Conservation (phyloP, 345 rosid genomes). For the Corchorus olitorius region DNA sequence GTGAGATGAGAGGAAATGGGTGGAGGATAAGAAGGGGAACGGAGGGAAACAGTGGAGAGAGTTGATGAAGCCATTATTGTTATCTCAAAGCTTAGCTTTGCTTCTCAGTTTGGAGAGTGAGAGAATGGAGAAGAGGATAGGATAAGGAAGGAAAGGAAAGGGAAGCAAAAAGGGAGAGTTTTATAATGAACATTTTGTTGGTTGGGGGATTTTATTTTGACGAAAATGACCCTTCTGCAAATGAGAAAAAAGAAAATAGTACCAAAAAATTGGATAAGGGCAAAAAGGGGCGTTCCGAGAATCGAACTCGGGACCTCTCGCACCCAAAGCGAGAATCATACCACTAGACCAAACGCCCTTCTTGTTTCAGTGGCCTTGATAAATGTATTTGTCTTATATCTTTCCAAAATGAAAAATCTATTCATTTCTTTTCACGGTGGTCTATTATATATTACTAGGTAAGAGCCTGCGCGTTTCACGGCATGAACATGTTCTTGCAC, state of each 20-base stretch:
- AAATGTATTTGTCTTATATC: too few species aligned
- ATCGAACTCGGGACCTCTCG: constrained; percentile 79
- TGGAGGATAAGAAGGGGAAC: constrained; percentile 33
- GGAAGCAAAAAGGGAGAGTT: neutral
- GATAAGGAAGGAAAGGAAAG: constrained; percentile 15
- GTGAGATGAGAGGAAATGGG: constrained; percentile 29
- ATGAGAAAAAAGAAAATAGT: neutral
- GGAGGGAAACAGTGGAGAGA: constrained; percentile 36
- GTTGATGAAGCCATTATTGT: constrained; percentile 34
- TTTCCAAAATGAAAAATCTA: too few species aligned
- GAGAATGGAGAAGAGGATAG: constrained; percentile 14
- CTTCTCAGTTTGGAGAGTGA: constrained; percentile 7
- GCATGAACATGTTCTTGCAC: too few species aligned
- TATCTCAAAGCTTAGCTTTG: neutral
- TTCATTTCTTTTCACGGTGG: too few species aligned
- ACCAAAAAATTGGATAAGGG: too few species aligned
- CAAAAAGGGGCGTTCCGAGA: constrained; percentile 63
- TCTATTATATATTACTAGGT: too few species aligned
- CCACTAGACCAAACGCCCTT: constrained; percentile 86
- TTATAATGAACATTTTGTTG: neutral
- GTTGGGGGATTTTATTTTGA: neutral
- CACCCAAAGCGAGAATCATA: constrained; percentile 93
- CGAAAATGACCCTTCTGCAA: constrained; percentile 20
- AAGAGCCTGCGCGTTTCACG: too few species aligned
- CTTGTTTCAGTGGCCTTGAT: too few species aligned